A percentile compares a stretch with the other conserved stretches of the same genome.
These are phyloP conservation scores for Centella asiatica DNA, from an alignment of 129 eudicot species.

Conservation along the genomic window DNA sequence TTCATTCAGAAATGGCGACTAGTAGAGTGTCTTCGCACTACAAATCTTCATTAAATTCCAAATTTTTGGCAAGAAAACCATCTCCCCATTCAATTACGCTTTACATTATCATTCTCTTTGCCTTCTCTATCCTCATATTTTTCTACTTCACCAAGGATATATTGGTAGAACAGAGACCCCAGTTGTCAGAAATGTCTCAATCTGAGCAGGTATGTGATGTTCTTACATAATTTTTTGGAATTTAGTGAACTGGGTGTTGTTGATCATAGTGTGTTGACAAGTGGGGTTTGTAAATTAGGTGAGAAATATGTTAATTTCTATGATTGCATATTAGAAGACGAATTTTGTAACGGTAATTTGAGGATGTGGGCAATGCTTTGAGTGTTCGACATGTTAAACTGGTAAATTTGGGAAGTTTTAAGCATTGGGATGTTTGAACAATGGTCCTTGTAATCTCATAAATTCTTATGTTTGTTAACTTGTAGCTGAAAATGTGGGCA, in stretches of 20 bases:
- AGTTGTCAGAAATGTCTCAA: constrained; percentile 7
- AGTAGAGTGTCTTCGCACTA: constrained; percentile 11
- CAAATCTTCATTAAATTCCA: constrained; percentile 6
- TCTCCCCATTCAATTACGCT: constrained; percentile 23
- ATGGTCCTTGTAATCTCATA: too few relatives aligned
- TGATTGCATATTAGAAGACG: too few relatives aligned
- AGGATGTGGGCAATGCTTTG: not conserved
- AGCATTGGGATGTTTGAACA: too few relatives aligned
- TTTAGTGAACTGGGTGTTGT: too few relatives aligned
- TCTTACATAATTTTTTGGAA: too few relatives aligned
- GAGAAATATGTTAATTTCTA: too few relatives aligned
- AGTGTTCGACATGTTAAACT: not conserved
- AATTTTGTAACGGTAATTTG: too few relatives aligned
- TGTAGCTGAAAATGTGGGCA: too few relatives aligned
- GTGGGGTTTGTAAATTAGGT: too few relatives aligned
- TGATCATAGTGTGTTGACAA: too few relatives aligned
- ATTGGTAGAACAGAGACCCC: constrained; percentile 17
- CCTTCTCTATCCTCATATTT: constrained; percentile 31
- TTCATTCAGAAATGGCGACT: constrained; percentile 14
- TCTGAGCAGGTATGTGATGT: constrained; percentile 14
- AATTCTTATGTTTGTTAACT: too few relatives aligned
- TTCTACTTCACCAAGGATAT: constrained; percentile 32
- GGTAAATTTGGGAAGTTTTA: not conserved
- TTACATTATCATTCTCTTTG: constrained; percentile 24
- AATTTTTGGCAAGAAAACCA: constrained; percentile 16